Conservation (phyloP, 768 basidiomycete genomes). For the Suillus cothurnatus region DNA sequence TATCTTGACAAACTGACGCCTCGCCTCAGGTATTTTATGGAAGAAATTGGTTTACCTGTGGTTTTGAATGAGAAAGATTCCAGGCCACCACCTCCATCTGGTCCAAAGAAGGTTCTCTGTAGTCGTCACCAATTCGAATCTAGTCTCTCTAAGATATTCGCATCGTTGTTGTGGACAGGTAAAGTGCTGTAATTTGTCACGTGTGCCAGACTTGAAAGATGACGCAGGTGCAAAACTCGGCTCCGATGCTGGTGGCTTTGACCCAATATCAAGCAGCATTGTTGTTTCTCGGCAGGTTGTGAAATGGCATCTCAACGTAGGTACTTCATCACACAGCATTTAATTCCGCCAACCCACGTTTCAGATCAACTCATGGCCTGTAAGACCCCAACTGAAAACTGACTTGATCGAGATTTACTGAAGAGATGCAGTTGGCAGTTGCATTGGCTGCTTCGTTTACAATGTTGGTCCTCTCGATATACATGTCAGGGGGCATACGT, state of each 20-base stretch:
- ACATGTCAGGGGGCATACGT: background rate
- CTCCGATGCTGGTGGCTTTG: constrained; percentile 11
- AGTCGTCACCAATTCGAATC: constrained; percentile 6
- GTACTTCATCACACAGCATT: background rate
- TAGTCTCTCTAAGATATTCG: constrained; percentile 4
- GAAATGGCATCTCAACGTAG: constrained; percentile 17
- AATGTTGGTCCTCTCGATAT: constrained; percentile 3
- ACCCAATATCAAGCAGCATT: constrained; percentile 1
- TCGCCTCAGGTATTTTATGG: background rate
- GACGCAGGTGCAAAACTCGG: constrained; percentile 15
- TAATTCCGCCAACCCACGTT: background rate
- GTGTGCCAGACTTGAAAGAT: background rate
- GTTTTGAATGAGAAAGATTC: background rate
- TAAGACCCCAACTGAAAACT: background rate
- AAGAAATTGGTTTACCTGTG: background rate
- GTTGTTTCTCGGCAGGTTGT: constrained; percentile 2
- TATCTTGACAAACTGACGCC: background rate
- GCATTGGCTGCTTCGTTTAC: constrained; percentile 9
- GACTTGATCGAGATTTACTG: background rate
- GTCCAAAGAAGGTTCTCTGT: constrained; percentile 1
- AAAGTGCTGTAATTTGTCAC: background rate
- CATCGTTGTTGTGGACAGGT: constrained; percentile 18
- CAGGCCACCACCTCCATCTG: background rate
- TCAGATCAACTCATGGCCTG: constrained; percentile 19
- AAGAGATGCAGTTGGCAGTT: constrained; percentile 10